phyloP scores from a whole-genome alignment of 306 rosid genomes.

The Parietaria judaica region DNA sequence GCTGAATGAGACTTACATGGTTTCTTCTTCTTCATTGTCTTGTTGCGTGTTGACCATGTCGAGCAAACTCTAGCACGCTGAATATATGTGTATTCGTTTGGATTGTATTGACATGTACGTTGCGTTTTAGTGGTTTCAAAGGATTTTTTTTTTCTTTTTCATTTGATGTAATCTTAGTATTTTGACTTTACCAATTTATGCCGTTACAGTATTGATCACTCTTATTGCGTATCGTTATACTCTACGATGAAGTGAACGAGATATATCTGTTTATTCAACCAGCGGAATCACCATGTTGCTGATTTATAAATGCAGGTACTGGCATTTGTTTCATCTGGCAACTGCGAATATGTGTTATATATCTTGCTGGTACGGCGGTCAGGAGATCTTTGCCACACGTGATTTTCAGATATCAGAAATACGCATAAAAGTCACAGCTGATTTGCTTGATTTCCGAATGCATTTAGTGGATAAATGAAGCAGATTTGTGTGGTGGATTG shows the following conservation, averaged over 20 bases:
- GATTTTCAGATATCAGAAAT: conserved; percentile 33
- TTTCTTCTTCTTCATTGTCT: too few relatives aligned
- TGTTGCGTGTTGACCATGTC: too few relatives aligned
- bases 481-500: conserved; percentile 4
- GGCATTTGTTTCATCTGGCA: conserved; percentile 29
- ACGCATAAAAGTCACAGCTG: conserved; percentile 36
- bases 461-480: conserved; percentile 46
- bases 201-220: conserved; percentile 10
- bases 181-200: conserved; percentile 5
- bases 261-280: neutral
- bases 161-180: neutral
- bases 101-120: neutral
- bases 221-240: neutral
- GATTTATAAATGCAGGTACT: conserved; percentile 32
- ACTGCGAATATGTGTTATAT: conserved; percentile 39
- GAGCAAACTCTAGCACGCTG: too few relatives aligned
- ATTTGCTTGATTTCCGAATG: conserved; percentile 36
- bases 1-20: too few relatives aligned
- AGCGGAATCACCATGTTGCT: neutral
- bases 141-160: neutral
- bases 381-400: conserved; percentile 31
- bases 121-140: neutral
- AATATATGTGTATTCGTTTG: too few relatives aligned
- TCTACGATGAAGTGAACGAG: too few relatives aligned
- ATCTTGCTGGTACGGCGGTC: conserved; percentile 42